Evolutionary conservation across 2,329 filamentous ascomycete species (phyloP).

Genomic region (Aspergillus niger): DNA sequence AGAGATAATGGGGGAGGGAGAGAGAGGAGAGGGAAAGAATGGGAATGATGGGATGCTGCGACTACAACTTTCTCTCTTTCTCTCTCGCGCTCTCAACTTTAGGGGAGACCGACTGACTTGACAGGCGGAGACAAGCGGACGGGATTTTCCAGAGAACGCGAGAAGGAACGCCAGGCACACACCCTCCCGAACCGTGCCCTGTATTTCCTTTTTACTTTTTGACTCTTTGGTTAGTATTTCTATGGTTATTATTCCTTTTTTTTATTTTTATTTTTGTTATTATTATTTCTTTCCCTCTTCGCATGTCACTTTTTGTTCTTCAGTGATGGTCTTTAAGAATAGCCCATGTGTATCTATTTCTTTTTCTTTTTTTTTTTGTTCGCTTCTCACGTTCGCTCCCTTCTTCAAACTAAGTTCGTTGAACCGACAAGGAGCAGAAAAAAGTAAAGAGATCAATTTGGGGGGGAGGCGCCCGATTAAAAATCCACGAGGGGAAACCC

Average conservation of each 20-base stretch:
- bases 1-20: slow-evolving; percentile 35
- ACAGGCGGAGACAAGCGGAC: slow-evolving; percentile 26
- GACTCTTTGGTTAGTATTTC: not conserved
- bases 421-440: slow-evolving; percentile 2
- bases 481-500: slow-evolving; percentile 20
- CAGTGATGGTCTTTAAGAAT: not conserved
- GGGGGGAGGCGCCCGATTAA: slow-evolving; percentile 10
- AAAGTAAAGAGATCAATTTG: slow-evolving; percentile 5
- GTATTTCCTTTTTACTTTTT: not conserved
- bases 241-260: not conserved
- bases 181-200: slow-evolving; percentile 7
- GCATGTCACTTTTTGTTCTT: not conserved
- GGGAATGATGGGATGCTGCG: slow-evolving; percentile 23
- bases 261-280: not conserved
- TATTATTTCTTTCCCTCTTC: not conserved
- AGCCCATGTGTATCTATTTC: not conserved
- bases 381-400: not conserved
- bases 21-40: slow-evolving; percentile 31
- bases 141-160: slow-evolving; percentile 24
- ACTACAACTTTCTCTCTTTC: not conserved
- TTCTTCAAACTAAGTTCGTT: not conserved
- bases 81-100: slow-evolving; percentile 17
- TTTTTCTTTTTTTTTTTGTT: not conserved
- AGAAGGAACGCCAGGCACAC: slow-evolving; percentile 17
- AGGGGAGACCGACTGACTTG: slow-evolving; percentile 21